Conservation (phyloP, 345 rosid genomes). For the Eutrema heterophyllum region DNA sequence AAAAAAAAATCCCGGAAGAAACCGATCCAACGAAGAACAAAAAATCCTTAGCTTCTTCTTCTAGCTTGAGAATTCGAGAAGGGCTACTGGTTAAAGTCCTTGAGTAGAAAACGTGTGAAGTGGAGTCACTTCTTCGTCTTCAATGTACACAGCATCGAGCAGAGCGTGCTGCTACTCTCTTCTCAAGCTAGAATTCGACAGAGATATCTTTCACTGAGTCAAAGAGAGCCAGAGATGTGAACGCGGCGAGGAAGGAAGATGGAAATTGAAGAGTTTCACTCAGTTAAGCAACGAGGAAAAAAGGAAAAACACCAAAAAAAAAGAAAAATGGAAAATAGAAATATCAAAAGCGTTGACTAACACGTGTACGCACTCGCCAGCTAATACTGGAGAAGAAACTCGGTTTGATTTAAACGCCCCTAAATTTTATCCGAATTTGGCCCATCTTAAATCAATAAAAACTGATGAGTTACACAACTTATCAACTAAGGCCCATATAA, state of each 20-base stretch:
- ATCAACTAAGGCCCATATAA: background rate
- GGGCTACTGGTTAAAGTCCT: background rate
- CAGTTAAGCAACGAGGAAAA: background rate
- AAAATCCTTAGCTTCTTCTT: background rate
- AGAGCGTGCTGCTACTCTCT: background rate
- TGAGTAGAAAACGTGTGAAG: background rate
- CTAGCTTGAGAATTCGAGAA: slow-evolving; percentile 10
- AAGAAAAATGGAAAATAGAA: background rate
- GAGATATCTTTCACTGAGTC: background rate
- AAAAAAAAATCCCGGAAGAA: background rate
- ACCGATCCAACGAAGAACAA: background rate
- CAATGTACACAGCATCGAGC: background rate
- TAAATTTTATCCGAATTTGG: no score
- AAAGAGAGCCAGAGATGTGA: background rate
- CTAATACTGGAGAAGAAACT: background rate
- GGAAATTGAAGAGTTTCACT: background rate
- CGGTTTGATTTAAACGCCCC: background rate
- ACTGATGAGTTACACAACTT: background rate
- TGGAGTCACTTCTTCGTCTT: background rate
- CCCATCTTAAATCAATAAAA: background rate
- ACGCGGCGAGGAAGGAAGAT: background rate
- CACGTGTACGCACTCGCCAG: background rate
- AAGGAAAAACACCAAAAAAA: background rate
- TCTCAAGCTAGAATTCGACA: background rate
- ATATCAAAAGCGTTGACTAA: background rate